Base-by-base conservation (phyloP, 1,284 basidiomycete genomes). In the Pisolithus thermaeus region DNA sequence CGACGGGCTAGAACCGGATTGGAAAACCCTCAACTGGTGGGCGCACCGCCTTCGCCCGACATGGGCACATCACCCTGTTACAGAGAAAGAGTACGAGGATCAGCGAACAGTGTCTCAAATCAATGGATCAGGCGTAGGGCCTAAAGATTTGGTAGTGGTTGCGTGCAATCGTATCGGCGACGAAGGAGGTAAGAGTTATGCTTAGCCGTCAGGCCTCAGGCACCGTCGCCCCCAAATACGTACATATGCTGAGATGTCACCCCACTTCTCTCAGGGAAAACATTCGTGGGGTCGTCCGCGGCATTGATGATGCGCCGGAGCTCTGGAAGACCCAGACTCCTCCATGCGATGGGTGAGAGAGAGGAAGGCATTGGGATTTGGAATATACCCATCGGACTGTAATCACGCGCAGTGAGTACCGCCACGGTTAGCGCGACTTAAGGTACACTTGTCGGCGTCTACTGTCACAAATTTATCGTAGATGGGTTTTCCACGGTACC, bases 21-120 rank as follows among this genome's bases (percentile, higher is more conserved):
- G 77, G 74, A 41, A 61, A 6, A 86, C 82, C 4, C 53, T 89
- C n/a, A 74, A 79, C 44, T 90, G 81, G 56, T 90, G 87, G 87
- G 77, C 79, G 12, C 68, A 71, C 52, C 70, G 87, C 35, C 65
- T 89, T 50, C 64, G 74, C 11, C 87, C 88, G 0, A 66, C 89
- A 28, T 90, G 85, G 85, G 57, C 62, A 44, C 55, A 57, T 38
- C 47, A 47, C 28, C 38, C 49, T 45, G 11, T 30, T 18, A 23
- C 32, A 32, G 49, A 16, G 50, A 55, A n/a, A 47, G 45, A 18
- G 36, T 14, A 46, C 2, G 16, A 42, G 27, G 52, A 27, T 2
- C 37, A 56, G 43, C 32, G 12, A 39, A 52, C 54, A 9, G 53
- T 28, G 14, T 12, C 8, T 30, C 18, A 41, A n/a, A 39, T 38